Evolutionary conservation across 2,329 filamentous ascomycete species (phyloP).

Genomic region (Chrysosphaeria jannelii): DNA sequence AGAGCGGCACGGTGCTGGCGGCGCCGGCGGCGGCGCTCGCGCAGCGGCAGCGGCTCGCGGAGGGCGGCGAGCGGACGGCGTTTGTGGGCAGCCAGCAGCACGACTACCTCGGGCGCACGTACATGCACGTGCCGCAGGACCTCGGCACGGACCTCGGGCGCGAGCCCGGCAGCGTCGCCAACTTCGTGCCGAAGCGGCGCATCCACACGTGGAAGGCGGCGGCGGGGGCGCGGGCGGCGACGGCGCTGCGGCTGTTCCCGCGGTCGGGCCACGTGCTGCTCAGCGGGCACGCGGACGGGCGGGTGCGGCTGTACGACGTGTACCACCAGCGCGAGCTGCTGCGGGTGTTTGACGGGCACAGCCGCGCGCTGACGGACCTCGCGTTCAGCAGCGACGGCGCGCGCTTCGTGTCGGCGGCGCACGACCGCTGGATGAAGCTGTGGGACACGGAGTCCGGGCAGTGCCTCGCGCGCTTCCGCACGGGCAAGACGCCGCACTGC

Average conservation of each 20-base stretch:
- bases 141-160: conserved; percentile 63
- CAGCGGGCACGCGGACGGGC: conserved; percentile 68
- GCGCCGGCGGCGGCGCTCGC: conserved; percentile 23
- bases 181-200: conserved; percentile 84
- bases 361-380: conserved; percentile 67
- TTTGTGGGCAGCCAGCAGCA: conserved; percentile 63
- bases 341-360: conserved; percentile 74
- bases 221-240: conserved; percentile 29
- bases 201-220: conserved; percentile 73
- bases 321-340: conserved; percentile 74
- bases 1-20: conserved; percentile 28
- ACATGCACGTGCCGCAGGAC: conserved; percentile 84
- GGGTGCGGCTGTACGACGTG: conserved; percentile 80
- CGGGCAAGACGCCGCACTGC: conserved; percentile 84
- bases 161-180: conserved; percentile 51
- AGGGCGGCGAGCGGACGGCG: conserved; percentile 48
- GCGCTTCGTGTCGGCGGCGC: conserved; percentile 71
- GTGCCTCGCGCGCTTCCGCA: conserved; percentile 68
- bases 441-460: conserved; percentile 93
- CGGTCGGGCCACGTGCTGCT: conserved; percentile 63
- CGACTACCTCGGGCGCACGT: conserved; percentile 87
- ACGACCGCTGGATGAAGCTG: conserved; percentile 85
- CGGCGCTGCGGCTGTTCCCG: conserved; percentile 72
- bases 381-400: conserved; percentile 61
- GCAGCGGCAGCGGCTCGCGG: conserved; percentile 23